Evolutionary conservation across 2,329 filamentous ascomycete genomes (phyloP).

Genomic region (Phaeosphaeria sp.): DNA sequence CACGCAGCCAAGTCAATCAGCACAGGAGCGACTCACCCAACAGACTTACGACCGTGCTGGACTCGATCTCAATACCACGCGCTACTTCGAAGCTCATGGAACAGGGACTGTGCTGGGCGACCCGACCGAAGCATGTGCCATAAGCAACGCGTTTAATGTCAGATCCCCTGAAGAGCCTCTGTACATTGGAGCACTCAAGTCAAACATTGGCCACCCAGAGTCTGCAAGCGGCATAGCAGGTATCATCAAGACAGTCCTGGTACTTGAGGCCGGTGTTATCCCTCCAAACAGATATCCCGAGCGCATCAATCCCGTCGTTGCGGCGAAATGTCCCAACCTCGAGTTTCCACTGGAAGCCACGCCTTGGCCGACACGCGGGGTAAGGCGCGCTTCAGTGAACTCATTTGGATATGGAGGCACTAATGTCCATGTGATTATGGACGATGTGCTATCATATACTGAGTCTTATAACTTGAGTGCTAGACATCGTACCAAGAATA

Average conservation of each 20-base stretch:
- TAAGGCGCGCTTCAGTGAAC: constrained; percentile 28
- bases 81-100: constrained; percentile 30
- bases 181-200: constrained; percentile 28
- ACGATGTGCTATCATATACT: constrained; percentile 21
- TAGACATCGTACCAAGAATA: neutral
- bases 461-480: neutral
- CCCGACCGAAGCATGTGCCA: constrained; percentile 27
- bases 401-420: constrained; percentile 37
- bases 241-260: constrained; percentile 31
- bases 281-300: constrained; percentile 26
- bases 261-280: constrained; percentile 42
- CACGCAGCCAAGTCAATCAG: constrained; percentile 50
- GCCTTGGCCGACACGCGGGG: constrained; percentile 17
- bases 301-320: neutral
- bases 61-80: constrained; percentile 36
- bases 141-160: constrained; percentile 19
- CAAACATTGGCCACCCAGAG: constrained; percentile 35
- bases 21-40: constrained; percentile 40
- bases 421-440: constrained; percentile 24
- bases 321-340: constrained; percentile 2
- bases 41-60: constrained; percentile 46
- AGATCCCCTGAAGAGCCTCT: constrained; percentile 14
- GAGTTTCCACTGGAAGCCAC: constrained; percentile 11
- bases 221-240: constrained; percentile 25
- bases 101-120: constrained; percentile 61